Evolutionary conservation across 1,284 basidiomycete species (phyloP).

Genomic region (Filobasidium uniguttulatum): DNA sequence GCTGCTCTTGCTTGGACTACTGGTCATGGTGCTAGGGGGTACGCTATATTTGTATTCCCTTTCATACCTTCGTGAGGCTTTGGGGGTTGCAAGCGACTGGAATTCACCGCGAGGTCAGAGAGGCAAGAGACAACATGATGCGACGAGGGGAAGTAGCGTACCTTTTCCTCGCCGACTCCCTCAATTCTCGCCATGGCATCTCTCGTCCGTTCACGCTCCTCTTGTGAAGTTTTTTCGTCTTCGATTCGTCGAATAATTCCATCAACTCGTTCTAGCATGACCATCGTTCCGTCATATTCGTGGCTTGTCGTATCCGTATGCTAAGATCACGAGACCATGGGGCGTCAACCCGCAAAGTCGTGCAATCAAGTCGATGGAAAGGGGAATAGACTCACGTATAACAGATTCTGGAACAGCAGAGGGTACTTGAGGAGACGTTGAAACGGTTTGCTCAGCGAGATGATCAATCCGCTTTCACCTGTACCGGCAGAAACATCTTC

Average conservation of each 20-base stretch:
- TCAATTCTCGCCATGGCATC: conserved; percentile 93
- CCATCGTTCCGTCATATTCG: conserved; percentile 89
- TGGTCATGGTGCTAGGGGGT: conserved; percentile 38
- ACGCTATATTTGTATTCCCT: conserved; percentile 48
- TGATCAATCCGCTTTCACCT: conserved; percentile 83
- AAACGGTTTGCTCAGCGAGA: conserved; percentile 91
- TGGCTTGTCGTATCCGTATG: conserved; percentile 90
- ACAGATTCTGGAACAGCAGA: conserved; percentile 90
- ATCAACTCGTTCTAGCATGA: conserved; percentile 95
- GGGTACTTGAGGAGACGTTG: conserved; percentile 94
- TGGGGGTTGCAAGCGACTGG: conserved; percentile 61
- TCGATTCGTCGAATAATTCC: conserved; percentile 89
- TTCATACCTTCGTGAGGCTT: conserved; percentile 71
- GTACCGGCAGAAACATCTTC: conserved; percentile 68
- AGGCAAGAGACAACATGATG: not conserved
- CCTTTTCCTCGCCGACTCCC: conserved; percentile 74
- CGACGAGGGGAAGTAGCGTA: conserved; percentile 16
- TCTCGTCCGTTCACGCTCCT: conserved; percentile 83
- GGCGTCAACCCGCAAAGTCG: too few species aligned
- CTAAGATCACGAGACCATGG: too few species aligned
- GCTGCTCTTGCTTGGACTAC: conserved; percentile 21
- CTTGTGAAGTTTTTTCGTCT: conserved; percentile 90
- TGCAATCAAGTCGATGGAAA: too few species aligned
- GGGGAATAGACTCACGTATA: conserved; percentile 49
- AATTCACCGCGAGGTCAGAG: not conserved